Evolutionary conservation across 257 asterid genomes (phyloP).

Genomic region (Plantago elongata): DNA sequence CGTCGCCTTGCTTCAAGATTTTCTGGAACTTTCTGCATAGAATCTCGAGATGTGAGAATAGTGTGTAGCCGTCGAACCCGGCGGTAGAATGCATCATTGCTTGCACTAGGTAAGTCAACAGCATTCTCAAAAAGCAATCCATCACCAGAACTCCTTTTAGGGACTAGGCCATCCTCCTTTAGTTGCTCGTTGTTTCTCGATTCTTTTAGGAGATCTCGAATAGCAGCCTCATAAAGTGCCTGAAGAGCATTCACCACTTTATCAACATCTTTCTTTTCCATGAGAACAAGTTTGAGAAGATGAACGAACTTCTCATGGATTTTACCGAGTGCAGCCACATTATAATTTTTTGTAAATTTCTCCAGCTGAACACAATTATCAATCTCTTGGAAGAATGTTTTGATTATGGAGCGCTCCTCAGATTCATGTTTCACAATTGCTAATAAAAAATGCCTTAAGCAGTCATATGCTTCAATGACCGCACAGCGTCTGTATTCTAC

Average conservation of each 20-base stretch:
- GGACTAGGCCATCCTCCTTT: slow-evolving; percentile 90
- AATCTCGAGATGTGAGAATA: slow-evolving; percentile 88
- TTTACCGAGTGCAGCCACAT: slow-evolving; percentile 54
- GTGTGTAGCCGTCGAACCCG: slow-evolving; percentile 85
- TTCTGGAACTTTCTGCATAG: slow-evolving; percentile 85
- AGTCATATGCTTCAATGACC: slow-evolving; percentile 81
- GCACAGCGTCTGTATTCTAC: slow-evolving; percentile 92
- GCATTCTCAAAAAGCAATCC: slow-evolving; percentile 79
- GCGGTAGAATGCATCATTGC: slow-evolving; percentile 71
- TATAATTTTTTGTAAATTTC: slow-evolving; percentile 75
- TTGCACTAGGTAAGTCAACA: slow-evolving; percentile 64
- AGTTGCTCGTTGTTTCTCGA: slow-evolving; percentile 66
- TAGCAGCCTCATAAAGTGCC: slow-evolving; percentile 91
- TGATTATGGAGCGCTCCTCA: slow-evolving; percentile 82
- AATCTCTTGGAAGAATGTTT: slow-evolving; percentile 76
- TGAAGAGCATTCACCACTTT: slow-evolving; percentile 90
- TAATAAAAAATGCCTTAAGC: slow-evolving; percentile 64
- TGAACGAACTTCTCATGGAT: slow-evolving; percentile 72
- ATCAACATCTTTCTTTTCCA: slow-evolving; percentile 57
- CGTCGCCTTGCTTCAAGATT: slow-evolving; percentile 99
- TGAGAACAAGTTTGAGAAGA: slow-evolving; percentile 65
- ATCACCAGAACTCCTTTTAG: slow-evolving; percentile 54
- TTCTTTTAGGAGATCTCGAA: slow-evolving; percentile 81
- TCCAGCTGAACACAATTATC: slow-evolving; percentile 75
- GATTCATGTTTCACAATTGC: slow-evolving; percentile 65